Evolutionary conservation across 75 land plant genomes (phyloP), one percentile per base, ranked within the genome.

Genomic region (Sequoiadendron giganteum): DNA sequence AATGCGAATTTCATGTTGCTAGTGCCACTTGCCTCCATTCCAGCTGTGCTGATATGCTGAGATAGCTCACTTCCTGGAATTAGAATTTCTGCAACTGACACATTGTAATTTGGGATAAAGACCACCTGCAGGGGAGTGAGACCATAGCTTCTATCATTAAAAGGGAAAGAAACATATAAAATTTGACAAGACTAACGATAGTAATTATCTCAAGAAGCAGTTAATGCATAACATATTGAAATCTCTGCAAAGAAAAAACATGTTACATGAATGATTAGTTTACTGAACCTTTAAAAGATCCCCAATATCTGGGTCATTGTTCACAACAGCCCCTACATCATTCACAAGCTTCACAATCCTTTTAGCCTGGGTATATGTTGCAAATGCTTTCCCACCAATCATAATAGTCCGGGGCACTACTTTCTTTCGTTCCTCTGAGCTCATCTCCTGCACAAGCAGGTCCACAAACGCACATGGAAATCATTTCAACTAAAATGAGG

Each of bases 1-100:
- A 98, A 89, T 68, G 97, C 91, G 90, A 98, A 98, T 90, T 98
- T 98, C 99, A 98, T 98, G 92, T 98, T 98, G 90, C 99, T 98
- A 15, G 99, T 97, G 45, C 99, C 99, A 92, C 99, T 97, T 25
- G 99, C 99, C 88, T 98, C 99, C 99, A 97, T 96, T 72, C 99
- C 99, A n/a, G 99, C 99, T 47, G 99, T 97, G 88, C 98, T 96
- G 25, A 98, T 98, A 88, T 98, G 99, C 87, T 98, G 96, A 39
- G 99, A 98, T 5, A 98, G 91, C 90, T 98, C 99, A 89, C 95
- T 96, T 79, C 97, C 99, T 25, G 99, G 99, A 88, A 98, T 96
- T 49, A 95, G 91, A 87, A 97, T 52, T 92, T 98, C 99, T 21
- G 99, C 99, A 25, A 96, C 95, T 39, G 97, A 95, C 1, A 98